A percentile compares a stretch with the other conserved stretches of the same genome.
These are phyloP conservation scores for Globisporangium ultimum DNA, from an alignment of 352 stramenopile genomes.

Conservation along the genomic window DNA sequence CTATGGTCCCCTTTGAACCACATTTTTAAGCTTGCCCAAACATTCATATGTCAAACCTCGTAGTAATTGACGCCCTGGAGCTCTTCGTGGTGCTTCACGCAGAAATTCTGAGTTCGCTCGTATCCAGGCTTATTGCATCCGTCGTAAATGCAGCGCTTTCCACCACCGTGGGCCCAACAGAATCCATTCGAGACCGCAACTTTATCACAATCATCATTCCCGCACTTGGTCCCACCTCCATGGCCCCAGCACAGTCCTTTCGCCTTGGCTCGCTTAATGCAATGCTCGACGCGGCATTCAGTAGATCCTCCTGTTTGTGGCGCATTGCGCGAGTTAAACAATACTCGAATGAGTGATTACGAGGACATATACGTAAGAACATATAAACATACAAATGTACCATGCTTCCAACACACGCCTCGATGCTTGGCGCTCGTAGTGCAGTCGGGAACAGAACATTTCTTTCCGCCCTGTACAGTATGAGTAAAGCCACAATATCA, in stretches of 20 bases:
- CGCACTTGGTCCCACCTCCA: constrained; percentile 15
- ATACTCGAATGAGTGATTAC: no score
- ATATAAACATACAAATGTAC: constrained; percentile 4
- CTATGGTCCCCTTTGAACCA: no score
- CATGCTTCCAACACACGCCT: constrained; percentile 52
- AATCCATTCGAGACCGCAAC: constrained; percentile 22
- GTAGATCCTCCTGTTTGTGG: constrained; percentile 13
- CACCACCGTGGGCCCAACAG: constrained; percentile 34
- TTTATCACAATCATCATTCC: constrained; percentile 13
- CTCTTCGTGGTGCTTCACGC: constrained; percentile 23
- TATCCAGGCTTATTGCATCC: constrained; percentile 31
- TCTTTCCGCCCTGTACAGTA: constrained; percentile 39
- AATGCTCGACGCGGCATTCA: constrained; percentile 16
- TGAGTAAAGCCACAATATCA: no score
- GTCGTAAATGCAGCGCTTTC: constrained; percentile 30
- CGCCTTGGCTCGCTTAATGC: constrained; percentile 16
- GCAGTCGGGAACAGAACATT: constrained; percentile 35
- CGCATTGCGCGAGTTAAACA: no score
- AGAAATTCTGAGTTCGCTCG: constrained; percentile 30
- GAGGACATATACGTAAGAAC: no score
- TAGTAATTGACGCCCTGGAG: constrained; percentile 23
- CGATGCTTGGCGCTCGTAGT: constrained; percentile 35
- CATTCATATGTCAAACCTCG: no score
- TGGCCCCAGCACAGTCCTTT: constrained; percentile 22
- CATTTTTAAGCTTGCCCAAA: no score